Percentiles rank a stretch among this genome's conserved stretches.
phyloP scores from a whole-genome alignment of 805 yeast genomes.

The Vanderwaltozyma yarrowii region DNA sequence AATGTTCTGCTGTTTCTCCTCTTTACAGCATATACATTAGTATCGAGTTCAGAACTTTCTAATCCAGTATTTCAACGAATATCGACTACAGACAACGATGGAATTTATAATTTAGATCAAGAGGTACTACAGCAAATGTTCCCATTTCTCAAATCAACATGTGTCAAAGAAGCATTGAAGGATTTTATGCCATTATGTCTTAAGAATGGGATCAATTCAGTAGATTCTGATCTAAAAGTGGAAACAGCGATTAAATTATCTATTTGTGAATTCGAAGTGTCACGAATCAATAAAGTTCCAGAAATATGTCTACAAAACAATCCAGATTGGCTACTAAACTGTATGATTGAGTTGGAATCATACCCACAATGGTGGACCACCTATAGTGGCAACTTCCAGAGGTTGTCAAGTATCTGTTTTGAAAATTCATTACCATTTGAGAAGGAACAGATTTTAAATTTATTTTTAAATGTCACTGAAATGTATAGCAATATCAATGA shows the following conservation, averaged over 20 bases:
- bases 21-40: too few species aligned
- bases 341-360: constrained; percentile 34
- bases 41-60: too few species aligned
- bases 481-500: constrained; percentile 17
- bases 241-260: constrained; percentile 40
- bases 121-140: constrained; percentile 8
- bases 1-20: too few species aligned
- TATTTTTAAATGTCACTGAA: constrained; percentile 40
- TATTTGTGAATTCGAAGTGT: constrained; percentile 44
- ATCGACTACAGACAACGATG: background rate
- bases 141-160: constrained; percentile 20
- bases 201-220: constrained; percentile 32
- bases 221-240: constrained; percentile 26
- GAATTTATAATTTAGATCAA: background rate
- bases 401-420: constrained; percentile 42
- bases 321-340: constrained; percentile 24
- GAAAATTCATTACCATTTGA: constrained; percentile 43
- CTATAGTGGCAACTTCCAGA: constrained; percentile 53
- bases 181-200: constrained; percentile 35
- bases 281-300: constrained; percentile 29
- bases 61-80: background rate
- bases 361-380: constrained; percentile 65
- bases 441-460: constrained; percentile 38
- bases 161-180: constrained; percentile 34
- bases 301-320: constrained; percentile 3